Conservation (phyloP, 2,329 filamentous ascomycete genomes). For the Cladosporium cucumerinum region DNA sequence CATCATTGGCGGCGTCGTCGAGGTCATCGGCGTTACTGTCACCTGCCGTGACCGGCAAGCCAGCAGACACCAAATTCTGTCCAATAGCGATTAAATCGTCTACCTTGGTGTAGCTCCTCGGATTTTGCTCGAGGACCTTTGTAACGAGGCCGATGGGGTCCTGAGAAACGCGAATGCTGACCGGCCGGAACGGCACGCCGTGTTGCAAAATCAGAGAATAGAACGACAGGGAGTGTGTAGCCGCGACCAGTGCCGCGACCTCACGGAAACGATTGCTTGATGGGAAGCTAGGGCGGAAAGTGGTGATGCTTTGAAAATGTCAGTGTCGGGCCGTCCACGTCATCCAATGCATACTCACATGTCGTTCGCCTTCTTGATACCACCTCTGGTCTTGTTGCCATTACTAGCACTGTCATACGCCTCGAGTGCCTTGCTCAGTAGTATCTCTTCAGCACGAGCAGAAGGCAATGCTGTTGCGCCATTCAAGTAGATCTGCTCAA, state of each 20-base stretch:
- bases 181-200: constrained; percentile 74
- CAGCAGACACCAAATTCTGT: constrained; percentile 60
- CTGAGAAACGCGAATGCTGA: constrained; percentile 70
- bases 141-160: constrained; percentile 71
- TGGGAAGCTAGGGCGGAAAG: constrained; percentile 59
- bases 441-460: constrained; percentile 47
- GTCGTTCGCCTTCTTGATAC: constrained; percentile 72
- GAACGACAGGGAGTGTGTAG: constrained; percentile 71
- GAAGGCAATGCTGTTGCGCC: constrained; percentile 41
- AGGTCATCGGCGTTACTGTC: constrained; percentile 26
- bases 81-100: constrained; percentile 71
- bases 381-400: constrained; percentile 71
- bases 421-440: constrained; percentile 62
- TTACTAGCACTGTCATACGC: constrained; percentile 81
- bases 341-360: constrained; percentile 52
- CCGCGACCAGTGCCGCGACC: constrained; percentile 63
- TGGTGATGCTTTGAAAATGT: constrained; percentile 52
- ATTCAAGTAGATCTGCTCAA: constrained; percentile 53
- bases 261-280: constrained; percentile 52
- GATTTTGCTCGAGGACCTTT: constrained; percentile 73
- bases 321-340: constrained; percentile 8
- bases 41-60: constrained; percentile 27
- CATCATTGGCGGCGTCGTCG: constrained; percentile 31
- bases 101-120: constrained; percentile 68
- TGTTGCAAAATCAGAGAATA: constrained; percentile 77